phyloP scores from a whole-genome alignment of 2,329 filamentous ascomycete species.

The Chrysoporthe puriensis region DNA sequence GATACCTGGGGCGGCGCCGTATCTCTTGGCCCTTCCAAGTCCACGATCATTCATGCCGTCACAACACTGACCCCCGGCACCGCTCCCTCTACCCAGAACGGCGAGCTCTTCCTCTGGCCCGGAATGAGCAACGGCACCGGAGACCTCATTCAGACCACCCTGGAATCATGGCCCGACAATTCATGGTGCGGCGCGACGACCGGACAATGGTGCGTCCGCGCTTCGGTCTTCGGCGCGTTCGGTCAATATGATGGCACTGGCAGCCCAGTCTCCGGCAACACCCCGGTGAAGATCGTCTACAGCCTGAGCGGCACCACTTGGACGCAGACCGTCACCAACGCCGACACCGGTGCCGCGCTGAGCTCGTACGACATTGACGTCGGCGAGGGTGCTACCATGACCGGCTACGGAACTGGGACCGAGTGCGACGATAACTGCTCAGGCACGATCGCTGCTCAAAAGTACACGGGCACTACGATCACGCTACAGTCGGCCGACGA shows the following conservation, averaged over 20 bases:
- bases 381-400: slow-evolving; percentile 43
- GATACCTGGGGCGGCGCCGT: slow-evolving; percentile 24
- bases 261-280: slow-evolving; percentile 15
- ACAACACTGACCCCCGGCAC: slow-evolving; percentile 46
- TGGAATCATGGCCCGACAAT: slow-evolving; percentile 46
- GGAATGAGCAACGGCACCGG: slow-evolving; percentile 51
- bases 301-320: slow-evolving; percentile 33
- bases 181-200: slow-evolving; percentile 44
- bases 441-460: slow-evolving; percentile 43
- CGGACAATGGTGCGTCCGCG: slow-evolving; percentile 45
- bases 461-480: slow-evolving; percentile 44
- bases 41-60: slow-evolving; percentile 41
- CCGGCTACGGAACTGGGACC: slow-evolving; percentile 45
- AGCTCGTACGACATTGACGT: slow-evolving; percentile 37
- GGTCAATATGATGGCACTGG: slow-evolving; percentile 41
- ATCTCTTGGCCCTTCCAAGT: slow-evolving; percentile 25
- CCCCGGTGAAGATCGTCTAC: slow-evolving; percentile 33
- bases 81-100: slow-evolving; percentile 42
- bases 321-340: slow-evolving; percentile 40
- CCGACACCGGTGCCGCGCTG: slow-evolving; percentile 38
- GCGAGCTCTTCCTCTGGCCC: slow-evolving; percentile 47
- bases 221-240: slow-evolving; percentile 45
- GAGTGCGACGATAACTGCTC: slow-evolving; percentile 44
- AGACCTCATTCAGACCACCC: slow-evolving; percentile 46
- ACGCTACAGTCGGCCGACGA: slow-evolving; percentile 41